These are phyloP conservation scores for Suhomyces atakaporum DNA, from an alignment of 1,139 yeast species.

Conservation along the genomic window DNA sequence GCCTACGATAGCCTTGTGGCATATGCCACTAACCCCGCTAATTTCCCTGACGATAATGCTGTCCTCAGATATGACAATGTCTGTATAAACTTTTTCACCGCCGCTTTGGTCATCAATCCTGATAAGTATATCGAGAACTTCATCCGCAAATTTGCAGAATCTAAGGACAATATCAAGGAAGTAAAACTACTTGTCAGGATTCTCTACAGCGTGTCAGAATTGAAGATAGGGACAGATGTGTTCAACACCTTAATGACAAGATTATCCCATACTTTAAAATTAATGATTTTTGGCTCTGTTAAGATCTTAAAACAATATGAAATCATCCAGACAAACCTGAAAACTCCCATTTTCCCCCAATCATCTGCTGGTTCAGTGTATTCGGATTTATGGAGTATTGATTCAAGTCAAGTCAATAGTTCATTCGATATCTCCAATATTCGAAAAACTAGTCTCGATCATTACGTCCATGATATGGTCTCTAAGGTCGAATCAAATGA, in stretches of 20 bases:
- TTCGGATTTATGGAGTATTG: conserved; percentile 15
- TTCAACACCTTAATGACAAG: conserved; percentile 28
- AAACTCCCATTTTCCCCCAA: conserved; percentile 4
- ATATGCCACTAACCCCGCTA: conserved; percentile 6
- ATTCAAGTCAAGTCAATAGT: conserved; percentile 9
- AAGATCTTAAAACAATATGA: conserved; percentile 32
- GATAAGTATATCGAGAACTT: conserved; percentile 32
- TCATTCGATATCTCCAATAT: conserved; percentile 5
- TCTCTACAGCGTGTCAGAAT: conserved; percentile 38
- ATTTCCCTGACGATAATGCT: conserved; percentile 11
- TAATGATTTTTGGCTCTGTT: conserved; percentile 33
- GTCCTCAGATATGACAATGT: conserved; percentile 26
- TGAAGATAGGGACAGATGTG: conserved; percentile 25
- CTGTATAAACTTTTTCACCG: conserved; percentile 41
- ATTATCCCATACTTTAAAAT: conserved; percentile 28
- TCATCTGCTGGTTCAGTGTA: conserved; percentile 14
- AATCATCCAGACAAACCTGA: conserved; percentile 9
- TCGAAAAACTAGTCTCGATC: conserved; percentile 17
- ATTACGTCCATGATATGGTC: conserved; percentile 14
- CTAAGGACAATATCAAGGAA: conserved; percentile 32
- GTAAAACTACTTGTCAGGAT: conserved; percentile 40
- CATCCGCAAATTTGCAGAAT: conserved; percentile 26
- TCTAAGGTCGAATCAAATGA: conserved; percentile 6
- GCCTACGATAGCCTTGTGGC: conserved; percentile 30
- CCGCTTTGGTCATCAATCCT: conserved; percentile 46